Percentiles rank a stretch among this genome's conserved stretches.
Evolutionary conservation across 768 basidiomycete species (phyloP).

Genomic region (Phaffia australis): DNA sequence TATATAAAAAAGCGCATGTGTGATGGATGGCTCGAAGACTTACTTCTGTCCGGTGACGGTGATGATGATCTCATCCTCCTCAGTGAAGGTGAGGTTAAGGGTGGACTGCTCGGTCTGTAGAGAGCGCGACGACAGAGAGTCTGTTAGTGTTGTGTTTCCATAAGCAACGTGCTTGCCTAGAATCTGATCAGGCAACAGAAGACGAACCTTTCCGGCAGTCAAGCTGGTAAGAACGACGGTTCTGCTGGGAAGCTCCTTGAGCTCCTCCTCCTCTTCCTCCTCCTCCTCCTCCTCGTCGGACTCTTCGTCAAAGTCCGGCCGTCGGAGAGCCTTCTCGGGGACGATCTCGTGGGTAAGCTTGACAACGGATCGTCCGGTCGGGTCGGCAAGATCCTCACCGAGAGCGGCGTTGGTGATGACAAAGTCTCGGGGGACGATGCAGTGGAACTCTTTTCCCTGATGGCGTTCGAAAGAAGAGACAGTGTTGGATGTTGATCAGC

Average conservation of each 20-base stretch:
- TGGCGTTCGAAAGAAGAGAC: background rate
- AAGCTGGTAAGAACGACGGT: conserved; percentile 57
- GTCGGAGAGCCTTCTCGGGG: conserved; percentile 27
- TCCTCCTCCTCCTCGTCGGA: conserved; percentile 31
- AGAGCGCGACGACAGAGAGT: background rate
- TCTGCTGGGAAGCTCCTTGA: conserved; percentile 13
- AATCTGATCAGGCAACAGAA: background rate
- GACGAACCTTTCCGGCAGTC: conserved; percentile 63
- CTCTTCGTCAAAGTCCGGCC: conserved; percentile 27
- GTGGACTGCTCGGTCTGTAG: conserved; percentile 63
- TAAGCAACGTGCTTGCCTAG: background rate
- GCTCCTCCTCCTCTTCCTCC: conserved; percentile 25
- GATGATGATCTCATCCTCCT: conserved; percentile 52
- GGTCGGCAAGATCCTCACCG: conserved; percentile 58
- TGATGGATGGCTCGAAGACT: conserved; percentile 24
- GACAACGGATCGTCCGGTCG: conserved; percentile 39
- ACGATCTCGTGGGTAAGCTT: conserved; percentile 38
- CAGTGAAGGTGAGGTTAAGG: conserved; percentile 59
- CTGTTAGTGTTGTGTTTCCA: background rate
- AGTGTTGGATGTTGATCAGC: background rate
- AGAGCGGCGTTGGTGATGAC: conserved; percentile 73
- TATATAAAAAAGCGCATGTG: background rate
- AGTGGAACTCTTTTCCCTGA: conserved; percentile 39
- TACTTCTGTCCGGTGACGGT: conserved; percentile 67
- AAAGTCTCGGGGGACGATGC: conserved; percentile 58